Conservation (phyloP, 352 stramenopile species). For the Phytopythium helicoides region DNA sequence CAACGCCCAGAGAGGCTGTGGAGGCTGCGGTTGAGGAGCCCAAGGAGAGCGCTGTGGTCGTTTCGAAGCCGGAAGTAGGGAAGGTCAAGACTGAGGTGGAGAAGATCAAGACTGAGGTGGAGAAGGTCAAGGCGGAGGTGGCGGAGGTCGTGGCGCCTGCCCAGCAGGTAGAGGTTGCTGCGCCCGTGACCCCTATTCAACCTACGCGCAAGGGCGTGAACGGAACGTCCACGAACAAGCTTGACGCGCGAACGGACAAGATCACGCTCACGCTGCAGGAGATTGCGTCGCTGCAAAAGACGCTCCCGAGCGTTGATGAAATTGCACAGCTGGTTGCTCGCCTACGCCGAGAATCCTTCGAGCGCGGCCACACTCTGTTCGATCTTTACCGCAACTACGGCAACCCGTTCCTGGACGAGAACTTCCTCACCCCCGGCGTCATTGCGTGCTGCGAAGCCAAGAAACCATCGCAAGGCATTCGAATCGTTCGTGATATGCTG, state of each 20-base stretch:
- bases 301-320: constrained; percentile 59
- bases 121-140: neutral
- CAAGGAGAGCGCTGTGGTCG: neutral
- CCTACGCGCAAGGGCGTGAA: constrained; percentile 1
- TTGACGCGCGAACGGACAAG: constrained; percentile 29
- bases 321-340: constrained; percentile 59
- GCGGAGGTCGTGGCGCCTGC: no score
- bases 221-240: neutral
- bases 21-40: neutral
- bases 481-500: constrained; percentile 82
- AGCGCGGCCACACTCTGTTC: constrained; percentile 74
- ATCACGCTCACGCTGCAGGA: constrained; percentile 75
- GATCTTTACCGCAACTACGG: constrained; percentile 86
- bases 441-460: constrained; percentile 75
- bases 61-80: neutral
- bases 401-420: constrained; percentile 80
- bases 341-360: constrained; percentile 68
- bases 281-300: constrained; percentile 74
- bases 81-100: neutral
- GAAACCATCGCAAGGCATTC: constrained; percentile 67
- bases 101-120: neutral
- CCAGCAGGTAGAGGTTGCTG: no score
- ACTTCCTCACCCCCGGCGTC: constrained; percentile 78
- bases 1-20: neutral
- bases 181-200: neutral